A percentile compares a stretch with the other conserved stretches of the same genome.
Conservation (phyloP, 352 stramenopile genomes). For the Globisporangium splendens region DNA sequence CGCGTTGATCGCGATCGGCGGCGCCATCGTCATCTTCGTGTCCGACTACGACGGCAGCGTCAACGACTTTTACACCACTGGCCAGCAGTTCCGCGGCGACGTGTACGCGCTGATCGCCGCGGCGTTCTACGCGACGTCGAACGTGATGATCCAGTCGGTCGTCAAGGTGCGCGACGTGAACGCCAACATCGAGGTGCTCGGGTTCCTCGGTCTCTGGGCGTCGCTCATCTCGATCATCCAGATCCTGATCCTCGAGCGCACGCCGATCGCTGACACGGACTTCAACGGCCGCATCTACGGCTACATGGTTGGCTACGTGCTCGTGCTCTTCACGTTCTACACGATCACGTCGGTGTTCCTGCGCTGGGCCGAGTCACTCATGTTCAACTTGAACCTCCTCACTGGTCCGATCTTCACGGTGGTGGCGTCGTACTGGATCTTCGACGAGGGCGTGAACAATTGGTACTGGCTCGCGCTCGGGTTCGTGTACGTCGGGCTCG, state of each 20-base stretch:
- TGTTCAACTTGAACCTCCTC: slow-evolving; percentile 68
- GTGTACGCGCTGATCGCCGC: slow-evolving; percentile 61
- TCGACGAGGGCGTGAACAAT: slow-evolving; percentile 51
- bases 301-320: slow-evolving; percentile 57
- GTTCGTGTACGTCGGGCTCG: slow-evolving; percentile 55
- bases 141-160: slow-evolving; percentile 71
- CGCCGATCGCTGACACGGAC: slow-evolving; percentile 35
- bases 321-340: slow-evolving; percentile 63
- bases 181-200: slow-evolving; percentile 56
- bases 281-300: slow-evolving; percentile 48
- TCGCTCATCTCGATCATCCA: slow-evolving; percentile 52
- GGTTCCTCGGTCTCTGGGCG: slow-evolving; percentile 50
- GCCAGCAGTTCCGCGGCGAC: slow-evolving; percentile 42
- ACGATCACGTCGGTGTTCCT: slow-evolving; percentile 53
- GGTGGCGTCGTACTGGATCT: slow-evolving; percentile 50
- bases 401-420: slow-evolving; percentile 59
- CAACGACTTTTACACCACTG: slow-evolving; percentile 29
- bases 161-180: slow-evolving; percentile 54
- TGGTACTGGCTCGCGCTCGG: slow-evolving; percentile 61
- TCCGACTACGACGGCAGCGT: slow-evolving; percentile 46
- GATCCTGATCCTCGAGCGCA: slow-evolving; percentile 42
- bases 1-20: slow-evolving; percentile 34
- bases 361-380: slow-evolving; percentile 54
- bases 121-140: slow-evolving; percentile 58
- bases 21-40: slow-evolving; percentile 55